A percentile compares a stretch with the other conserved stretches of the same genome.
Conservation (phyloP, 192 early-diverging fungal species). For the Rhizophagus prolifer region DNA sequence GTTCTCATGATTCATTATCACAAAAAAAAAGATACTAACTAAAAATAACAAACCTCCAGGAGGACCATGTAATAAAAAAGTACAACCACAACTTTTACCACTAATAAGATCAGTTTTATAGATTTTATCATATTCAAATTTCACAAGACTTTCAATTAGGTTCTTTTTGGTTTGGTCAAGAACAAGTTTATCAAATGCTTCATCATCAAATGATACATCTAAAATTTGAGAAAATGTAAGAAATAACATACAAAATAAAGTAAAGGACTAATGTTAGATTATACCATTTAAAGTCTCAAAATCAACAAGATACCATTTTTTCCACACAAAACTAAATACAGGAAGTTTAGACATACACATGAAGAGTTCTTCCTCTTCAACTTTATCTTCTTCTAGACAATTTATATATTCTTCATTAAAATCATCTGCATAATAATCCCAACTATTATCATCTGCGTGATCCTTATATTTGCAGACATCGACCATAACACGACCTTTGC, state of each 20-base stretch:
- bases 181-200: slow-evolving; percentile 3
- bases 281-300: no score
- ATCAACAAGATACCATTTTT: no score
- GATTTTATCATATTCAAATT: slow-evolving; percentile 32
- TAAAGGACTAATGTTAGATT: no score
- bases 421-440: no score
- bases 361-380: no score
- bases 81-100: slow-evolving; percentile 51
- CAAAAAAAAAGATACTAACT: no score
- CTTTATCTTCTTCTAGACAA: no score
- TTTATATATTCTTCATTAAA: neutral
- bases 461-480: neutral
- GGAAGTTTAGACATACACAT: no score
- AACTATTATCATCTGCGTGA: no score
- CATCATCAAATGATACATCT: neutral
- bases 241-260: neutral
- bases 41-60: slow-evolving; percentile 36
- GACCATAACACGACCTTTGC: slow-evolving; percentile 1
- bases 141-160: neutral
- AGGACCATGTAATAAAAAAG: slow-evolving; percentile 59
- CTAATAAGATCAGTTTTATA: slow-evolving; percentile 56
- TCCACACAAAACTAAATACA: no score
- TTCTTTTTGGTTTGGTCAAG: neutral
- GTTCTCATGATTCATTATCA: no score
- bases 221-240: neutral